Evolutionary conservation across 148 eudicot species (phyloP), one percentile per base, ranked within the genome.

Genomic region (Salicornia ramosissima): DNA sequence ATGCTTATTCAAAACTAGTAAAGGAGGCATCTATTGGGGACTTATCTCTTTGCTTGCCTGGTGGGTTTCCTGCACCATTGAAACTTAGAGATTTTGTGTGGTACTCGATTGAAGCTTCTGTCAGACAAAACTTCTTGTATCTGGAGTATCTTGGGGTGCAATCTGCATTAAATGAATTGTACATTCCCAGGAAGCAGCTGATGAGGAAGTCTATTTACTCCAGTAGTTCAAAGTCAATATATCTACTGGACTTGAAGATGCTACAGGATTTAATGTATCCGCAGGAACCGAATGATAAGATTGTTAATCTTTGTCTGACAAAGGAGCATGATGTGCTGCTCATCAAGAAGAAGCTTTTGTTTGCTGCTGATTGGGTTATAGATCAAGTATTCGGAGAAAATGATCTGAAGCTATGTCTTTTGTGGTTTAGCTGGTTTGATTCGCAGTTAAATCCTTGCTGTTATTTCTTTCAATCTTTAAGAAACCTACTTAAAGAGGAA

Each of bases 61-160:
- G 99, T 65, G 99, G 99, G 51, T 94, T 97, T 97, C 97, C 99
- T 18, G 18, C 74, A 29, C 83, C 96, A 13, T 67, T 88, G 80
- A 82, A 78, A 62, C 72, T 90, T 66, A 74, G 82, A 51, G 90
- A 90, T 77, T 89, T 76, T 73, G 78, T 83, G 34, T 79, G 73
- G 76, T 79, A 82, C 79, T 85, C 99, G 11, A 73, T 76, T 53
- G 96, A 83, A 67, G 75, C 88, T 74, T 84, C 76, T 81, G 85
- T 88, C 61, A 86, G 79, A 69, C 90, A 86, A 63, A 91, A 78
- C 71, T 86, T 83, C 78, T 73, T 88, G 83, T 91, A 83, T 77
- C 72, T 89, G 49, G 96, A 83, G 69, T 86, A 74, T 70, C 86
- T 87, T 62, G 97, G 90, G 49, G 75, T 81, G 78, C 82, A 71